Conservation (phyloP, 345 rosid genomes). For the Heritiera littoralis region DNA sequence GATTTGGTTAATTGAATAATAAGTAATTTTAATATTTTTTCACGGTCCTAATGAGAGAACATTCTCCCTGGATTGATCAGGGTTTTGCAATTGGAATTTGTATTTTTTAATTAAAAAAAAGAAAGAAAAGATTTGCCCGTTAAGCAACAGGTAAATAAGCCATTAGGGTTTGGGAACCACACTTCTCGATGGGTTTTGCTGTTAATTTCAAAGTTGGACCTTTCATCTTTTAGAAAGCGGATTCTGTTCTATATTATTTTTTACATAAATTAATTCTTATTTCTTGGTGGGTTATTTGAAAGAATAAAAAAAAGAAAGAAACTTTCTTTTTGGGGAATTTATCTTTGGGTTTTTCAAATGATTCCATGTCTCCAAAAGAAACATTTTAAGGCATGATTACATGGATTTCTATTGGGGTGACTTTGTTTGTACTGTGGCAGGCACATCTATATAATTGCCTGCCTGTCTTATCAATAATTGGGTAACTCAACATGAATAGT, state of each 20-base stretch:
- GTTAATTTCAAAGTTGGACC: neutral
- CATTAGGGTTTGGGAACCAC: neutral
- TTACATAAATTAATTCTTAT: neutral
- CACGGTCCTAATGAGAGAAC: no score
- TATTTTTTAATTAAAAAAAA: neutral
- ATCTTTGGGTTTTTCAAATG: neutral
- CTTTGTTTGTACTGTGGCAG: slow-evolving; percentile 9
- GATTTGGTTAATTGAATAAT: neutral
- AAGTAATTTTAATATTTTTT: no score
- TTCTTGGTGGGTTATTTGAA: neutral
- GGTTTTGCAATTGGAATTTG: neutral
- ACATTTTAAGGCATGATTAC: neutral
- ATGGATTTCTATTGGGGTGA: slow-evolving; percentile 6
- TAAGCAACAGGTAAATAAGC: neutral
- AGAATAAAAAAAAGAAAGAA: neutral
- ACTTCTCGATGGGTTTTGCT: neutral
- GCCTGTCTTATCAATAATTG: slow-evolving; percentile 19
- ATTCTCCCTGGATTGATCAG: neutral
- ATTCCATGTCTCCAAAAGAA: neutral
- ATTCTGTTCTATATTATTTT: neutral
- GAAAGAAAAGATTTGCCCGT: neutral
- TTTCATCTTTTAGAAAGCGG: neutral
- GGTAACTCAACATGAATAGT: slow-evolving; percentile 14
- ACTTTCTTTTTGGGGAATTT: neutral
- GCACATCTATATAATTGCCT: slow-evolving; percentile 17